Conservation (phyloP, 2,329 filamentous ascomycete genomes). For the Xylariaceae sp. region DNA sequence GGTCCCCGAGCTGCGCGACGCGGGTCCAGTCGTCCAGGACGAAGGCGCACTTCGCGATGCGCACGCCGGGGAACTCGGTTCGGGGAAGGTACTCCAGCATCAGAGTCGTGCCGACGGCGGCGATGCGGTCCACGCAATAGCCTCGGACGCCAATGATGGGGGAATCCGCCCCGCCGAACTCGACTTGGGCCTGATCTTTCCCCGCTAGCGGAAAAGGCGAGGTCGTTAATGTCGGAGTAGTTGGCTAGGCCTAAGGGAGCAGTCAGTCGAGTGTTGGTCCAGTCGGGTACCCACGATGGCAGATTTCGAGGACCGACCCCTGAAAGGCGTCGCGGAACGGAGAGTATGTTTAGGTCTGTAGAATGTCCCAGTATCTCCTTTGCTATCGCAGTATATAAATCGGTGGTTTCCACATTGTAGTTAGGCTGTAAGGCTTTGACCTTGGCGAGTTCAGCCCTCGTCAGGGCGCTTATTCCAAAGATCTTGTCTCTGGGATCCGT, state of each 20-base stretch:
- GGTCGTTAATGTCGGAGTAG: slow-evolving; percentile 24
- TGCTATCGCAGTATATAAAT: slow-evolving; percentile 23
- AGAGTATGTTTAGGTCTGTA: slow-evolving; percentile 24
- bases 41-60: slow-evolving; percentile 22
- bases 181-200: slow-evolving; percentile 9
- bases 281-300: slow-evolving; percentile 33
- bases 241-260: slow-evolving; percentile 25
- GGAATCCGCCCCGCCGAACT: slow-evolving; percentile 4
- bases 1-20: slow-evolving; percentile 1
- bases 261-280: slow-evolving; percentile 25
- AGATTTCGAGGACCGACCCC: slow-evolving; percentile 6
- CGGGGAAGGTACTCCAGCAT: slow-evolving; percentile 15
- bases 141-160: slow-evolving; percentile 13
- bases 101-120: slow-evolving; percentile 15
- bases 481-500: slow-evolving; percentile 31
- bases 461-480: slow-evolving; percentile 25
- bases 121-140: slow-evolving; percentile 19
- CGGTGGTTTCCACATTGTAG: slow-evolving; percentile 19
- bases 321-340: slow-evolving; percentile 18
- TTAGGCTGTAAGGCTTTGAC: slow-evolving; percentile 20
- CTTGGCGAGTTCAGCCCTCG: slow-evolving; percentile 8
- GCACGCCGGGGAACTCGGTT: slow-evolving; percentile 14
- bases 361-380: slow-evolving; percentile 20
- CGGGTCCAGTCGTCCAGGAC: slow-evolving; percentile 20
- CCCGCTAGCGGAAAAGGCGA: slow-evolving; percentile 16